Evolutionary conservation across 805 yeast genomes (phyloP).

Genomic region (Ascoidea tarda): DNA sequence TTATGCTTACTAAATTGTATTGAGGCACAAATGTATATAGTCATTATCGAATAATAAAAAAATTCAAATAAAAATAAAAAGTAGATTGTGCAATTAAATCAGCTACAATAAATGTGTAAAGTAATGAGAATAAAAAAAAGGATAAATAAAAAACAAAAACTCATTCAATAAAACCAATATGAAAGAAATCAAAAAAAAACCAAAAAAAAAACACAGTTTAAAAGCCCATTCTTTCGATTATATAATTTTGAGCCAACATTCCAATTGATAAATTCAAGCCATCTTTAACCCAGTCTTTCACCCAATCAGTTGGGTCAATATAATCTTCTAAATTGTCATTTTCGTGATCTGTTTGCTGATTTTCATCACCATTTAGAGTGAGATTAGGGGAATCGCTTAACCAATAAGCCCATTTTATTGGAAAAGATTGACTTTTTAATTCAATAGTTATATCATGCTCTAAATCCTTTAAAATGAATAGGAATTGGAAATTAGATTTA

Average conservation of each 20-base stretch:
- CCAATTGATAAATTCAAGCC: conserved; percentile 76
- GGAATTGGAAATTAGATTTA: conserved; percentile 54
- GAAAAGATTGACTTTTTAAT: conserved; percentile 82
- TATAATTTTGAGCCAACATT: conserved; percentile 80
- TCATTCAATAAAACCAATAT: too few relatives aligned
- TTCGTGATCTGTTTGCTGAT: conserved; percentile 13
- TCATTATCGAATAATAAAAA: neutral
- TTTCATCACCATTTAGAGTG: conserved; percentile 21
- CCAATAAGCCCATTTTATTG: conserved; percentile 89
- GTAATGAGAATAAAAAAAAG: too few relatives aligned
- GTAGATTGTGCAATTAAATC: neutral
- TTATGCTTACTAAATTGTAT: too few relatives aligned
- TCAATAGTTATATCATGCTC: conserved; percentile 62
- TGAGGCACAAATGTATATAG: neutral
- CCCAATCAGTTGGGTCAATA: conserved; percentile 75
- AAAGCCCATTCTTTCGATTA: conserved; percentile 78
- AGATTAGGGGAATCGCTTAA: conserved; percentile 24
- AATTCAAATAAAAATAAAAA: too few relatives aligned
- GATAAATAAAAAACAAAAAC: too few relatives aligned
- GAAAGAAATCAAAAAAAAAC: conserved; percentile 1
- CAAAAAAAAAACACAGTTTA: conserved; percentile 11
- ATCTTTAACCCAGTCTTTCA: conserved; percentile 61
- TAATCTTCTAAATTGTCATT: conserved; percentile 26
- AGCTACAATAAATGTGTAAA: too few relatives aligned
- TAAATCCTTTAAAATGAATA: conserved; percentile 63